These are phyloP conservation scores for Verticillium dahliae DNA, from an alignment of 2,329 filamentous ascomycete genomes.

Conservation along the genomic window DNA sequence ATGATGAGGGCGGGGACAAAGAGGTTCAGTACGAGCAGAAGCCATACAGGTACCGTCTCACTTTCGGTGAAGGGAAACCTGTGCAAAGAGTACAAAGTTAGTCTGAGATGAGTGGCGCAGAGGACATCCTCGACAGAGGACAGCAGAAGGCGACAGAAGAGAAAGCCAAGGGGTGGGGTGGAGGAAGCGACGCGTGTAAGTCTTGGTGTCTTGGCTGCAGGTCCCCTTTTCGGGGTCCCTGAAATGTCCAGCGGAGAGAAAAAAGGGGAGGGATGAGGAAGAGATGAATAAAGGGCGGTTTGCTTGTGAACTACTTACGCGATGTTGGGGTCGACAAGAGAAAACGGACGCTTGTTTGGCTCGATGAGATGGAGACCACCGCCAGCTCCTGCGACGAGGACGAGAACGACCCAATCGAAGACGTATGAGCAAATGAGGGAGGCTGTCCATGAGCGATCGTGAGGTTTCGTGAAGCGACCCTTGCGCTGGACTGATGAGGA, in stretches of 20 bases:
- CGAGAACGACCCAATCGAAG: constrained; percentile 66
- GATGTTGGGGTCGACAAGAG: constrained; percentile 65
- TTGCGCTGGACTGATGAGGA: constrained; percentile 7
- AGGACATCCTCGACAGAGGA: neutral
- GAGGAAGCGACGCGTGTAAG: neutral
- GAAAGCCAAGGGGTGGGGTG: neutral
- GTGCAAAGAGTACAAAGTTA: neutral
- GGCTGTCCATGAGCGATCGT: constrained; percentile 6
- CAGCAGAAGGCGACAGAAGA: neutral
- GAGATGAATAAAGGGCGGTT: neutral
- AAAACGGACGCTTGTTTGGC: constrained; percentile 66
- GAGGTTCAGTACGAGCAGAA: constrained; percentile 58
- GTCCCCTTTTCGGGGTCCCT: neutral
- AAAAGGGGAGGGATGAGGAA: neutral
- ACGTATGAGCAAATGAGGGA: constrained; percentile 56
- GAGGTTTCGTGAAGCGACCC: constrained; percentile 5
- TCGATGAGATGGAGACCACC: constrained; percentile 51
- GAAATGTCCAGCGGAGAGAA: neutral
- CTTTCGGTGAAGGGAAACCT: constrained; percentile 64
- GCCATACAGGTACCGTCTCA: constrained; percentile 64
- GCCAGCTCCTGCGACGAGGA: constrained; percentile 51
- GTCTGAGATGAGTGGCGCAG: neutral
- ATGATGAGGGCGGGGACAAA: constrained; percentile 63
- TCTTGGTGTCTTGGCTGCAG: neutral
- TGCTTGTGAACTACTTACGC: constrained; percentile 39